Percentiles rank a stretch among this genome's conserved stretches.
These are phyloP conservation scores for Penicillium sp. DNA, from an alignment of 2,329 filamentous ascomycete species.

Conservation along the genomic window DNA sequence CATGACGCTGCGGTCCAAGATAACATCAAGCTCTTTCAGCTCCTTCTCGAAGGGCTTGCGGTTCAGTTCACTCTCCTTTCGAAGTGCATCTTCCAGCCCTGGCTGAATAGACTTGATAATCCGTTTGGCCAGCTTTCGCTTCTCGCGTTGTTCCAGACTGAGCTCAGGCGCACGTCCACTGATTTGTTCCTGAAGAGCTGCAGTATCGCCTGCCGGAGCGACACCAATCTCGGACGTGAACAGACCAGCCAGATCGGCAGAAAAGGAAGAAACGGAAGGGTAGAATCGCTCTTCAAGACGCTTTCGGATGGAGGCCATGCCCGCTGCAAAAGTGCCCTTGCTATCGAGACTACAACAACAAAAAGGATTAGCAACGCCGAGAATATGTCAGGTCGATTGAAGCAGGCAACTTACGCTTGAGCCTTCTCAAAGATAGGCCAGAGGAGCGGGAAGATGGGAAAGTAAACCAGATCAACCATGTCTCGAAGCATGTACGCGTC, in stretches of 20 bases:
- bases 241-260: slow-evolving; percentile 51
- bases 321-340: slow-evolving; percentile 50
- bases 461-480: slow-evolving; percentile 85
- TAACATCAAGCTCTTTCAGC: slow-evolving; percentile 65
- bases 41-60: slow-evolving; percentile 64
- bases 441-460: slow-evolving; percentile 73
- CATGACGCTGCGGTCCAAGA: slow-evolving; percentile 62
- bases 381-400: slow-evolving; percentile 19
- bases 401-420: slow-evolving; percentile 57
- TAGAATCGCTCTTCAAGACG: slow-evolving; percentile 54
- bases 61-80: slow-evolving; percentile 74
- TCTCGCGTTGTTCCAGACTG: slow-evolving; percentile 65
- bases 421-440: slow-evolving; percentile 74
- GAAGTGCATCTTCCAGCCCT: slow-evolving; percentile 66
- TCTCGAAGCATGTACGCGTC: slow-evolving; percentile 69
- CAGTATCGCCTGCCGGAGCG: slow-evolving; percentile 41
- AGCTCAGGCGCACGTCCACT: slow-evolving; percentile 42
- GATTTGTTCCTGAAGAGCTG: slow-evolving; percentile 47
- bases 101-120: slow-evolving; percentile 80
- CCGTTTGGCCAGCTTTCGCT: slow-evolving; percentile 77
- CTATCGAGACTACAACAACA: slow-evolving; percentile 38
- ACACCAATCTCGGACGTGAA: slow-evolving; percentile 52
- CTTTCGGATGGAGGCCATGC: slow-evolving; percentile 47
- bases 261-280: slow-evolving; percentile 56
- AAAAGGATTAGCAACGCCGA: neutral